Percentiles rank a stretch among this genome's conserved stretches.
Conservation (phyloP, 768 basidiomycete species). For the Suillus fuscotomentosus region DNA sequence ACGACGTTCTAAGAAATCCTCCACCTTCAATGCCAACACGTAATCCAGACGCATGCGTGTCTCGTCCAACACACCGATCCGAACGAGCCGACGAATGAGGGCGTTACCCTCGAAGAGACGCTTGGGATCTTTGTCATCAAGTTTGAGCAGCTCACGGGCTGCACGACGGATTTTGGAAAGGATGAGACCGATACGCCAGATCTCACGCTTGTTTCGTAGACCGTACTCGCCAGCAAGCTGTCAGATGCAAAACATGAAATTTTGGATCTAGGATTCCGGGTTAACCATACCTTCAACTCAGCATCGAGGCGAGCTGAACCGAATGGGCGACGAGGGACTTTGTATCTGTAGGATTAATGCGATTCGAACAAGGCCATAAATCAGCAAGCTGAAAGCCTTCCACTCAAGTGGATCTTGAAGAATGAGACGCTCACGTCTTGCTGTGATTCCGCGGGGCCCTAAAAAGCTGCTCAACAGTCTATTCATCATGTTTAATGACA, state of each 20-base stretch:
- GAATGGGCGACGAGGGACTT: constrained; percentile 97
- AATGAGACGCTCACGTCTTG: constrained; percentile 81
- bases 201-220: constrained; percentile 99
- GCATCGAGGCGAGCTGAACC: constrained; percentile 98
- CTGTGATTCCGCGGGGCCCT: constrained; percentile 91
- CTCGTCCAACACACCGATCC: constrained; percentile 99
- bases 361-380: constrained; percentile 36
- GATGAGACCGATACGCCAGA: constrained; percentile 98
- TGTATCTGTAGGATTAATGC: constrained; percentile 75
- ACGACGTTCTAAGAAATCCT: constrained; percentile 99
- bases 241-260: constrained; percentile 7
- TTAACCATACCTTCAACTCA: constrained; percentile 83
- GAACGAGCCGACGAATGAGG: constrained; percentile 93
- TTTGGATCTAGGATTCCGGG: not conserved
- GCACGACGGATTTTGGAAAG: constrained; percentile 99
- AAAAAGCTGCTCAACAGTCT: constrained; percentile 32
- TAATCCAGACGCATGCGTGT: constrained; percentile 99
- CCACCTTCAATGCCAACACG: constrained; percentile 98
- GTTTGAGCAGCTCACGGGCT: constrained; percentile 99
- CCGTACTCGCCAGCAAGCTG: constrained; percentile 99
- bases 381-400: constrained; percentile 67
- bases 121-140: constrained; percentile 99
- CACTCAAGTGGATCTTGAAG: constrained; percentile 70
- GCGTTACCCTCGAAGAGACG: constrained; percentile 99
- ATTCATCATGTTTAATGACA: constrained; percentile 15